phyloP scores from a whole-genome alignment of 257 asterid genomes.

The Thymus mandschuricus region DNA sequence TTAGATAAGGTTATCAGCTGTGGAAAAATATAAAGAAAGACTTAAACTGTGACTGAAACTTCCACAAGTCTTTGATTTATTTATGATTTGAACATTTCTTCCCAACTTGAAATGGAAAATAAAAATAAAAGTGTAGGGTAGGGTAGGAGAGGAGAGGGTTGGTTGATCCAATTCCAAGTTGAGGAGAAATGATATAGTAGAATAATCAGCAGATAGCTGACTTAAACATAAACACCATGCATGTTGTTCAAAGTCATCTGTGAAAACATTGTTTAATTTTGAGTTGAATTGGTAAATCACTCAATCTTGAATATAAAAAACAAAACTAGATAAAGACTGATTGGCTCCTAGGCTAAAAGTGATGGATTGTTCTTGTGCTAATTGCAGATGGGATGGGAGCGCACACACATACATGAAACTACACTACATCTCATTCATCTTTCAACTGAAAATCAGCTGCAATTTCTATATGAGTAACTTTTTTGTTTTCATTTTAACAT shows the following conservation, averaged over 20 bases:
- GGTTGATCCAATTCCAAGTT: constrained; percentile 25
- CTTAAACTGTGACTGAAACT: constrained; percentile 21
- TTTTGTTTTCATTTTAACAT: too few species aligned
- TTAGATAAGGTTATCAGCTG: constrained; percentile 7
- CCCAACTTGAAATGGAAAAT: constrained; percentile 23
- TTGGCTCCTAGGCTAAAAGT: constrained; percentile 7
- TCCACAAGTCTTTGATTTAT: constrained; percentile 21
- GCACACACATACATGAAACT: too few species aligned
- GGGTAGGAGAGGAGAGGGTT: not conserved
- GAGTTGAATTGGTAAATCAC: constrained; percentile 34
- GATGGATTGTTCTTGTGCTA: constrained; percentile 1
- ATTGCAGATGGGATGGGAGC: too few species aligned
- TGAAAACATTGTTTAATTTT: constrained; percentile 21
- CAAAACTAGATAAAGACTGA: constrained; percentile 14
- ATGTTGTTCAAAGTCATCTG: constrained; percentile 15
- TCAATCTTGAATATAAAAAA: not conserved
- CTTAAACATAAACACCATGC: constrained; percentile 5
- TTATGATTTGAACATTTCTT: not conserved
- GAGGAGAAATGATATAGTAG: not conserved
- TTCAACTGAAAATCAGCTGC: too few species aligned
- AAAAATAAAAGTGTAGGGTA: not conserved
- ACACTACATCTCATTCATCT: too few species aligned
- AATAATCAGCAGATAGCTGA: constrained; percentile 8
- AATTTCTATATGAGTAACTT: too few species aligned
- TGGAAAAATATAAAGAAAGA: constrained; percentile 15